Evolutionary conservation across 768 basidiomycete species (phyloP).

Genomic region (Terana coerulea): DNA sequence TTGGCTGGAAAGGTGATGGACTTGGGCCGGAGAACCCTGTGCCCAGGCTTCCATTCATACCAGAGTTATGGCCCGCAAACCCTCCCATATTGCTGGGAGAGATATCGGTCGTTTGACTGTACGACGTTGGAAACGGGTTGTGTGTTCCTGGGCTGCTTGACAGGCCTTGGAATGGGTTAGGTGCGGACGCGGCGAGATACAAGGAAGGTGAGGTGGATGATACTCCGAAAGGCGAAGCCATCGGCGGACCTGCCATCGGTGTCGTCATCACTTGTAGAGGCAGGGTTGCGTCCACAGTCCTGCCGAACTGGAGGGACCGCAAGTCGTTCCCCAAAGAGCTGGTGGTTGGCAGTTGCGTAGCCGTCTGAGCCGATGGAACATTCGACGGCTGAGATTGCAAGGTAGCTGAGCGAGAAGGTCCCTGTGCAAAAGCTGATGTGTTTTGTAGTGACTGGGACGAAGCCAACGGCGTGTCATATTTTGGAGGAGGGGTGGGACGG

Average conservation of each 20-base stretch:
- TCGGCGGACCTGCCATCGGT: constrained; percentile 11
- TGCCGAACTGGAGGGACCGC: not conserved
- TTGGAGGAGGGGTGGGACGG: not conserved
- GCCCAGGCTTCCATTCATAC: constrained; percentile 2
- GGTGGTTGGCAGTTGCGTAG: not conserved
- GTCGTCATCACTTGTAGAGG: constrained; percentile 11
- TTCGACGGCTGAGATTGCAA: constrained; percentile 11
- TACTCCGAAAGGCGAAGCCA: constrained; percentile 15
- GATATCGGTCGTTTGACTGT: constrained; percentile 13
- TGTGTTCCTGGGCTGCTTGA: constrained; percentile 19
- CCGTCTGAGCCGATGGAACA: not conserved
- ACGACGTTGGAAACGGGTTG: constrained; percentile 20
- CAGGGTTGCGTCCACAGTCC: constrained; percentile 10
- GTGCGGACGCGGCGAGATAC: constrained; percentile 1
- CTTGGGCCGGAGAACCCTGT: not conserved
- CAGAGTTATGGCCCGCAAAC: constrained; percentile 21
- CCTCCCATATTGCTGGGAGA: constrained; percentile 15
- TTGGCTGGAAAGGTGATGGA: constrained; percentile 14
- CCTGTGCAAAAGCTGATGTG: not conserved
- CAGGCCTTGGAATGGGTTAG: constrained; percentile 19
- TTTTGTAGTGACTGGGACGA: constrained; percentile 12
- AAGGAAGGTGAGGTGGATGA: constrained; percentile 5
- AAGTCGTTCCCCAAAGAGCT: too few species aligned
- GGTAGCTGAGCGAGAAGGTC: not conserved
- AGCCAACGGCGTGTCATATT: constrained; percentile 17